A percentile compares a stretch with the other conserved stretches of the same genome.
Evolutionary conservation across 2,329 filamentous ascomycete species (phyloP).

Genomic region (Colletotrichum simmondsii): DNA sequence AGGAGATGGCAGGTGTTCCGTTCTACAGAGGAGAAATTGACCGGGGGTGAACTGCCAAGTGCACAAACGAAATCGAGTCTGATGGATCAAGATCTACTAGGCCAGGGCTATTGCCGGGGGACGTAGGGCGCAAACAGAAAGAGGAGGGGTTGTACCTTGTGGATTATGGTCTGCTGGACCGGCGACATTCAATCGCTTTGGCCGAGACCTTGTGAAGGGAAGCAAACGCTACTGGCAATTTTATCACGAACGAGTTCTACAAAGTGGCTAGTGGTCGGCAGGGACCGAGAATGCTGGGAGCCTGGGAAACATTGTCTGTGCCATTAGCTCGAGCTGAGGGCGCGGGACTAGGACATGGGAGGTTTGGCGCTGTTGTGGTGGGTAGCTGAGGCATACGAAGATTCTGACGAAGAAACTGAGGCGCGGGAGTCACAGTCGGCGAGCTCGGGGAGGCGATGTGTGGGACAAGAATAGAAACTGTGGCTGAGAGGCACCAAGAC

Average conservation of each 20-base stretch:
- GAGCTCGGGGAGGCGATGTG: not conserved
- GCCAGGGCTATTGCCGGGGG: not conserved
- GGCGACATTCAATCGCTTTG: conserved; percentile 1
- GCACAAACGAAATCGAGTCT: not conserved
- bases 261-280: conserved; percentile 8
- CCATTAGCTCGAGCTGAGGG: conserved; percentile 11
- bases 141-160: not conserved
- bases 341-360: not conserved
- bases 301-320: not conserved
- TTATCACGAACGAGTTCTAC: conserved; percentile 7
- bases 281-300: conserved; percentile 21
- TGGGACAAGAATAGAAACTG: conserved; percentile 22
- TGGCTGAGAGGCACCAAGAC: conserved; percentile 19
- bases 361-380: conserved; percentile 16
- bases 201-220: conserved; percentile 22
- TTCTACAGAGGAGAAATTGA: not conserved
- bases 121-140: not conserved
- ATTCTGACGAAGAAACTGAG: conserved; percentile 12
- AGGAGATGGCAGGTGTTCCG: not conserved
- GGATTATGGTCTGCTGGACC: conserved; percentile 1
- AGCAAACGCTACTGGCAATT: conserved; percentile 15
- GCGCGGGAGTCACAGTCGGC: conserved; percentile 8
- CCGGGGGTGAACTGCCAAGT: conserved; percentile 3
- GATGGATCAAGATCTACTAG: conserved; percentile 3
- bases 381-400: conserved; percentile 22